phyloP scores from a whole-genome alignment of 2,329 filamentous ascomycete species.

The Verticillium zaregamsianum region DNA sequence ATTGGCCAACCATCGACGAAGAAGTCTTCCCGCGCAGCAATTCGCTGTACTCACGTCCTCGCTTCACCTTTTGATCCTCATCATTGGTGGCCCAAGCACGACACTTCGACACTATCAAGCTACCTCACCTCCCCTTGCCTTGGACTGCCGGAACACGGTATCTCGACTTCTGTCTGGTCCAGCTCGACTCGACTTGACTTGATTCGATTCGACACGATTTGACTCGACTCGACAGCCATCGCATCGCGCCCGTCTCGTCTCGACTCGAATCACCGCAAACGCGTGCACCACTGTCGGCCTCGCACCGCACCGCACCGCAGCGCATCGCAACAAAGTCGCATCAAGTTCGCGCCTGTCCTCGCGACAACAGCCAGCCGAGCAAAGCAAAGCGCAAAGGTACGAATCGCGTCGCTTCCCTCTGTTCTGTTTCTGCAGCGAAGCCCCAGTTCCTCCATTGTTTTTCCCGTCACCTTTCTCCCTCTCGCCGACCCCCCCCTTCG shows the following conservation, averaged over 20 bases:
- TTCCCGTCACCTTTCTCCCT: neutral
- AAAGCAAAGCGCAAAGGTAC: neutral
- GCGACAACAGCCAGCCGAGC: neutral
- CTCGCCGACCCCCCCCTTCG: neutral
- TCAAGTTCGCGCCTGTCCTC: neutral
- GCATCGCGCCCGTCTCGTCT: neutral
- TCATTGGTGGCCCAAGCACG: neutral
- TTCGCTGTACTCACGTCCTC: neutral
- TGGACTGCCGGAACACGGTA: too few species aligned
- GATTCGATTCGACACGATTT: neutral
- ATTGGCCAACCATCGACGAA: neutral
- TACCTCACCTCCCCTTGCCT: neutral
- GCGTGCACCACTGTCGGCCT: neutral
- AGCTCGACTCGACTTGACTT: neutral
- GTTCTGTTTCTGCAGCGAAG: too few species aligned
- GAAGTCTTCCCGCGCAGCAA: neutral
- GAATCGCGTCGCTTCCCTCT: neutral
- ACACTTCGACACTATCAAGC: neutral
- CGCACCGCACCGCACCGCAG: neutral
- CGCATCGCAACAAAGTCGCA: neutral
- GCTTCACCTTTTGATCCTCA: neutral
- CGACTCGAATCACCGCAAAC: neutral
- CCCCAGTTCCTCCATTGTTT: neutral
- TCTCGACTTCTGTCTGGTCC: neutral
- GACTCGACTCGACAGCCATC: neutral